These are phyloP conservation scores for Alternaria dauci DNA, from an alignment of 2,329 filamentous ascomycete genomes.

Conservation along the genomic window DNA sequence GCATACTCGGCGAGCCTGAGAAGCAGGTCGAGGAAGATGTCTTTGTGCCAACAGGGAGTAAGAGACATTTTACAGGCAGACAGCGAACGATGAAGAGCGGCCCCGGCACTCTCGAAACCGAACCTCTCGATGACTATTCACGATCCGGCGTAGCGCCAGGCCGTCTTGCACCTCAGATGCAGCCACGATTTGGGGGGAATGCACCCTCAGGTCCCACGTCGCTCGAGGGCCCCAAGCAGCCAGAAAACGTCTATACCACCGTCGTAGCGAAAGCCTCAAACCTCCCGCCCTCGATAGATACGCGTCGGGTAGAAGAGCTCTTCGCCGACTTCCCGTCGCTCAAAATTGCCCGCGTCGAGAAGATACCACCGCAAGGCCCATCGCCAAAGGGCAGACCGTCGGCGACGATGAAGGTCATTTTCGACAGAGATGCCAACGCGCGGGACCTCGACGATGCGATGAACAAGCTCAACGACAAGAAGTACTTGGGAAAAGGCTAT, in stretches of 20 bases:
- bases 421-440: conserved; percentile 41
- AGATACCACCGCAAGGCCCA: conserved; percentile 32
- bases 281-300: conserved; percentile 39
- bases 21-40: conserved; percentile 34
- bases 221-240: conserved; percentile 24
- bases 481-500: conserved; percentile 44
- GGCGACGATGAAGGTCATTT: conserved; percentile 43
- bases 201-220: conserved; percentile 24
- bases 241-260: conserved; percentile 39
- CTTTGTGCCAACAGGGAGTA: conserved; percentile 40
- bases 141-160: conserved; percentile 23
- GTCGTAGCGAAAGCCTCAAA: conserved; percentile 46
- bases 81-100: conserved; percentile 44
- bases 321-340: conserved; percentile 43
- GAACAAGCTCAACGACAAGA: conserved; percentile 46
- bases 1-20: conserved; percentile 35
- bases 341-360: conserved; percentile 45
- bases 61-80: conserved; percentile 42
- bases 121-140: conserved; percentile 32
- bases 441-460: conserved; percentile 44
- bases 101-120: conserved; percentile 42
- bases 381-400: conserved; percentile 33
- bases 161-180: conserved; percentile 24
- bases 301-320: conserved; percentile 36
- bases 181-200: conserved; percentile 27